Percentiles rank a stretch among this genome's conserved stretches.
phyloP scores from a whole-genome alignment of 192 early-diverging fungal genomes.

The Rhizoclosmatium sp. region DNA sequence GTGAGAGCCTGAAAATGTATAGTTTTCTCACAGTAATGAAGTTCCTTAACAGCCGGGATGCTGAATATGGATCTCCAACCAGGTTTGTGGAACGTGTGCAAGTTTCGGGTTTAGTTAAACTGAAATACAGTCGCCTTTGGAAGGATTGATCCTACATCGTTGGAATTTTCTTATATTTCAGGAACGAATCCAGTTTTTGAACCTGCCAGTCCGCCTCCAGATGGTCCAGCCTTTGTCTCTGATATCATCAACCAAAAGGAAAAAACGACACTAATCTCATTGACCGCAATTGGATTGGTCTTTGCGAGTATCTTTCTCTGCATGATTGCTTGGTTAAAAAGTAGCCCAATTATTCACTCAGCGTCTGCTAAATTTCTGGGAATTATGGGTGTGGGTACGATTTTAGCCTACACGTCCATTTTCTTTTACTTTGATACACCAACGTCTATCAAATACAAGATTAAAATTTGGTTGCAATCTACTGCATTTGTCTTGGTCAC shows the following conservation, averaged over 20 bases:
- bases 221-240: neutral
- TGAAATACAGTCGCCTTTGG: neutral
- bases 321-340: neutral
- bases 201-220: neutral
- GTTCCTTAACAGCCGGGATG: too few relatives aligned
- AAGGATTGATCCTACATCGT: neutral
- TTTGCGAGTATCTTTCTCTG: neutral
- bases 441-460: neutral
- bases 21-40: too few relatives aligned
- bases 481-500: neutral
- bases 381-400: neutral
- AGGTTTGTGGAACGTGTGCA: neutral
- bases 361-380: neutral
- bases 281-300: neutral
- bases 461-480: neutral
- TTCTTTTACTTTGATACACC: neutral
- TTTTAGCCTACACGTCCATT: neutral
- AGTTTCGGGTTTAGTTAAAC: neutral
- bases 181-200: neutral
- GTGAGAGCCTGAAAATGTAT: neutral
- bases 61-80: too few relatives aligned
- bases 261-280: neutral
- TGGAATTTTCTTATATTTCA: neutral
- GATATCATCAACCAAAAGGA: neutral
- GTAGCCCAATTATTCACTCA: neutral